Evolutionary conservation across 1,139 yeast species (phyloP), one percentile per base, ranked within the genome.

Genomic region (Hansenula sp.): DNA sequence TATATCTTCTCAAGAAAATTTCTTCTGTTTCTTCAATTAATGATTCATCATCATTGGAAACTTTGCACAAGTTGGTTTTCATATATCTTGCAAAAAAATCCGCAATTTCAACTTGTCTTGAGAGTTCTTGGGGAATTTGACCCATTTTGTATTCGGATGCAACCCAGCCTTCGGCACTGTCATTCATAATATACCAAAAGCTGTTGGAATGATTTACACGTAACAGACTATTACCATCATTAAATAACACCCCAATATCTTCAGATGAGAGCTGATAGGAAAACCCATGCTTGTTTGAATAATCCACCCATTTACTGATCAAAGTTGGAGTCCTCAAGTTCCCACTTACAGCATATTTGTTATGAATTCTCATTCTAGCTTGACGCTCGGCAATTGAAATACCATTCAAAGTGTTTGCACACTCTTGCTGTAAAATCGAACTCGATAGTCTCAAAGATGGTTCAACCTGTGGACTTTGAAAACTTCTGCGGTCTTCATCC

Each of bases 231-330:
- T 86, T 82, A 29, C 87, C 86, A 58, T 87, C 93, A 57, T 88
- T 87, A 65, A 89, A 90, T 47, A 86, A 72, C 10, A 90, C 96
- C n/a, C 98, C 98, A 49, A 89, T 87, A 54, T 87, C 89, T 48
- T 90, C 94, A 45, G 91, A 86, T 30, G 93, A 87, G 45, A 93
- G 70, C 63, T 93, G 96, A 63, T 93, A 93, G 7, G 96, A 88
- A 59, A 94, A 85, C 0, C 99, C 99, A 65, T 91, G 95, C 61
- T 87, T 89, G 68, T 91, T 90, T 35, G 96, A 87, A 63, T 93
- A 93, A 64, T 94, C 99, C 28, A 94, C 99, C 99, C 99, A 94
- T 63, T 91, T 91, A 51, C 95, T 85, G 41, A 93, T 84, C 50
- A 88, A 79, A 15, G 84, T 76, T 13, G 93, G 93, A 51, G 79